Evolutionary conservation across 2,329 filamentous ascomycete genomes (phyloP).

Genomic region (Botrytis aclada): DNA sequence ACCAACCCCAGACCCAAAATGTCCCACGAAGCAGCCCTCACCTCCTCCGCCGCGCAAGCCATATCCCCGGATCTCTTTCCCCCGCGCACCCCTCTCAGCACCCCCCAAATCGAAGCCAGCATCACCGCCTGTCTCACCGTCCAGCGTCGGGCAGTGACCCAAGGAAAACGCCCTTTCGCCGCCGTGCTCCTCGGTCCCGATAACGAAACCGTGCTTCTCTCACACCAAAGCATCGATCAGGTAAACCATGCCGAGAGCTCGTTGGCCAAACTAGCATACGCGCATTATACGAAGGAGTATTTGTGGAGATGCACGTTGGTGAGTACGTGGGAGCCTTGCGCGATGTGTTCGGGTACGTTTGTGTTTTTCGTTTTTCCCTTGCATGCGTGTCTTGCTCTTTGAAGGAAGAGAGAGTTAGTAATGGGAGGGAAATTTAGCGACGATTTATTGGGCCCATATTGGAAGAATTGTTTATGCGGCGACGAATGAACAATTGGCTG

Average conservation of each 20-base stretch:
- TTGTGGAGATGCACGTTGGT: constrained; percentile 50
- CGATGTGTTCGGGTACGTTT: constrained; percentile 46
- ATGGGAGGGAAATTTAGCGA: constrained; percentile 30
- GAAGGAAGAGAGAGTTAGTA: too few relatives aligned
- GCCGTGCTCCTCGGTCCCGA: constrained; percentile 49
- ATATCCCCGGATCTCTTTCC: constrained; percentile 39
- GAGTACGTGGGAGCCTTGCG: constrained; percentile 54
- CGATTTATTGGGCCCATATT: constrained; percentile 52
- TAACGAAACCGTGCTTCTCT: constrained; percentile 47
- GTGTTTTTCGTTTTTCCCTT: constrained; percentile 23
- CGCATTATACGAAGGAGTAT: constrained; percentile 48
- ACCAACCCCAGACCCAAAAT: constrained; percentile 19
- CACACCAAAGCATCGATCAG: constrained; percentile 50
- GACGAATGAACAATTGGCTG: constrained; percentile 46
- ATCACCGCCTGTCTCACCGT: constrained; percentile 42
- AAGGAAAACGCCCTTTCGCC: constrained; percentile 49
- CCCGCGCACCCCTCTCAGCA: constrained; percentile 39
- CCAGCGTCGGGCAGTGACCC: constrained; percentile 44
- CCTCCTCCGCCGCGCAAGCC: constrained; percentile 27
- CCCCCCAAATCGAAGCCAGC: constrained; percentile 42
- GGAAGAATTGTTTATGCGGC: constrained; percentile 51
- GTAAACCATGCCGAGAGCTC: constrained; percentile 51
- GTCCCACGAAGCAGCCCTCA: constrained; percentile 33
- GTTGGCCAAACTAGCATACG: constrained; percentile 48
- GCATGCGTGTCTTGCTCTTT: not conserved